Conservation (phyloP, 2,329 filamentous ascomycete genomes). For the Pezicula rhizophila region DNA sequence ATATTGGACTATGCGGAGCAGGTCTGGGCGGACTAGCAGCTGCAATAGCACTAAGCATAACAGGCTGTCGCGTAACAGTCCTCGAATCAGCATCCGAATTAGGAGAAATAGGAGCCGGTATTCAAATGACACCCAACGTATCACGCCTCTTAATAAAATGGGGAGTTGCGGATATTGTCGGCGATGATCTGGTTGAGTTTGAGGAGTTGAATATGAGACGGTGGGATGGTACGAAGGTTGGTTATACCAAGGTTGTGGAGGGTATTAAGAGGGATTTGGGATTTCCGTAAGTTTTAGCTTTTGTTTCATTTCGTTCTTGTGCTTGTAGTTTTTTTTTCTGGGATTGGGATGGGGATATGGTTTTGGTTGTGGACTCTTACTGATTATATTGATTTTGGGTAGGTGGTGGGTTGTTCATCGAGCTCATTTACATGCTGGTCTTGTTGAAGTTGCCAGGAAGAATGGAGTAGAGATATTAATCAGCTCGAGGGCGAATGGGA, state of each 20-base stretch:
- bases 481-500: slow-evolving; percentile 28
- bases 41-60: slow-evolving; percentile 25
- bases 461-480: slow-evolving; percentile 33
- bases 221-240: slow-evolving; percentile 11
- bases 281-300: no score
- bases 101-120: slow-evolving; percentile 23
- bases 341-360: no score
- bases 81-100: slow-evolving; percentile 14
- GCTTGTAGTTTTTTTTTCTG: no score
- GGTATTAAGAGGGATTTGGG: no score
- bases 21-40: slow-evolving; percentile 28
- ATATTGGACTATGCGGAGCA: slow-evolving; percentile 26
- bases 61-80: slow-evolving; percentile 22
- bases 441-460: slow-evolving; percentile 31
- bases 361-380: no score
- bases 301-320: no score
- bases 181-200: slow-evolving; percentile 8
- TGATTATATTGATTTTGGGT: no score
- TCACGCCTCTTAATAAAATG: slow-evolving; percentile 11
- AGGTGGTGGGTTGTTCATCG: slow-evolving; percentile 40
- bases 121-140: slow-evolving; percentile 16
- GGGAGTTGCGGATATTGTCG: slow-evolving; percentile 10
- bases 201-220: slow-evolving; percentile 11
- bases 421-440: slow-evolving; percentile 38
- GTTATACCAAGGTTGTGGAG: slow-evolving; percentile 7